Conservation (phyloP, 805 yeast species). For the Cyberlindnera misumaiensis region DNA sequence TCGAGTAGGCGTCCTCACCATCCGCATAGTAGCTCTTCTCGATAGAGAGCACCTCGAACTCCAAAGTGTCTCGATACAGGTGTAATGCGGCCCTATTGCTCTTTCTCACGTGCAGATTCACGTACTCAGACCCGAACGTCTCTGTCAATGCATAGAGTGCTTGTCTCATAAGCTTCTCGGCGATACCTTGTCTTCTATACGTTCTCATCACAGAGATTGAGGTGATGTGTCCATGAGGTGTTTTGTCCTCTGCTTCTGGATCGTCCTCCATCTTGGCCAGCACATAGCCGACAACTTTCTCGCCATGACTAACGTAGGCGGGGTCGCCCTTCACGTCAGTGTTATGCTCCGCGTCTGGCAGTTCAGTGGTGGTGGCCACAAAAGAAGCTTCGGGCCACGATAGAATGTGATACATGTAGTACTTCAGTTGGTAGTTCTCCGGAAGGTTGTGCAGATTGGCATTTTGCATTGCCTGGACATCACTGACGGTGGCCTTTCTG, state of each 20-base stretch:
- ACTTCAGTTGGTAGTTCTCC: conserved; percentile 87
- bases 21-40: conserved; percentile 92
- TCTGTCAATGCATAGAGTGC: conserved; percentile 75
- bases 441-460: conserved; percentile 89
- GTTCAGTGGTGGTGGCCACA: conserved; percentile 67
- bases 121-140: conserved; percentile 73
- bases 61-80: conserved; percentile 77
- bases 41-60: conserved; percentile 74
- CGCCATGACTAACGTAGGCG: conserved; percentile 59
- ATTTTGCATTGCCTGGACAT: conserved; percentile 92
- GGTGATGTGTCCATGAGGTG: conserved; percentile 88
- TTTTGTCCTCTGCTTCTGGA: conserved; percentile 62
- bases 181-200: conserved; percentile 91
- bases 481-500: conserved; percentile 79
- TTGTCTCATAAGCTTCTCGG: conserved; percentile 86
- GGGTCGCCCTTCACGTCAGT: conserved; percentile 44
- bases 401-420: conserved; percentile 86
- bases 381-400: conserved; percentile 98
- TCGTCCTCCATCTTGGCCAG: conserved; percentile 96
- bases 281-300: conserved; percentile 91
- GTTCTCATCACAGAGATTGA: conserved; percentile 93
- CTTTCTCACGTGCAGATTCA: conserved; percentile 87
- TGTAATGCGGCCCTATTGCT: conserved; percentile 92
- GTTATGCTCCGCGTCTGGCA: conserved; percentile 18
- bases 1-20: conserved; percentile 95